These are phyloP conservation scores for Lichtheimia hyalospora DNA, from an alignment of 371 early-diverging fungal species.

Conservation along the genomic window DNA sequence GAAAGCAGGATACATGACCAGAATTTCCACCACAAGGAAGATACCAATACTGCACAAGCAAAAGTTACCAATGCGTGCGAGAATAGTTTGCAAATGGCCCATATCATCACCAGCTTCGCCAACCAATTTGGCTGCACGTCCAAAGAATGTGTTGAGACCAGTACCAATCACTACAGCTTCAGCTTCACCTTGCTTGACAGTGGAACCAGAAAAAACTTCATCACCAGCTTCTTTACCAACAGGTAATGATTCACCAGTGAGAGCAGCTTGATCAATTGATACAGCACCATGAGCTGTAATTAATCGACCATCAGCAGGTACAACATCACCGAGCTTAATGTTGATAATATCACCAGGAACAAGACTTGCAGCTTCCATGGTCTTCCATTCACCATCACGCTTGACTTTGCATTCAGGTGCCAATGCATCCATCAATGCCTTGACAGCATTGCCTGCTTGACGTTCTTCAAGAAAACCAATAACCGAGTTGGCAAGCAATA, in stretches of 20 bases:
- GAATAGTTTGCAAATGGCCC: constrained; percentile 86
- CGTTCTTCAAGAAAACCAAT: constrained; percentile 90
- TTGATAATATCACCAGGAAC: constrained; percentile 81
- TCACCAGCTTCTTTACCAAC: constrained; percentile 72
- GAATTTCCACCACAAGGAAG: constrained; percentile 77
- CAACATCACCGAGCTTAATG: constrained; percentile 77
- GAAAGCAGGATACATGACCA: constrained; percentile 82
- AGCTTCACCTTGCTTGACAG: constrained; percentile 94
- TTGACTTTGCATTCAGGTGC: constrained; percentile 76
- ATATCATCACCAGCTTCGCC: constrained; percentile 79
- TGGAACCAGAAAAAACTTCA: constrained; percentile 76
- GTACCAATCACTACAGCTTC: constrained; percentile 86
- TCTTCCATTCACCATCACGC: constrained; percentile 59
- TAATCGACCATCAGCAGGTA: constrained; percentile 77
- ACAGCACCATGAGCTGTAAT: constrained; percentile 52
- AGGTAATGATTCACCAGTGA: constrained; percentile 85
- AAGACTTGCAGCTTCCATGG: constrained; percentile 56
- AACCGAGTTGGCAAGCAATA: constrained; percentile 80
- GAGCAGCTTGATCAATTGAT: constrained; percentile 77
- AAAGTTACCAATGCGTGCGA: constrained; percentile 93
- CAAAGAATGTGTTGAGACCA: constrained; percentile 88
- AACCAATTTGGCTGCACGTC: constrained; percentile 85
- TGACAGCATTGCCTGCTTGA: constrained; percentile 76
- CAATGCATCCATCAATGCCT: constrained; percentile 77
- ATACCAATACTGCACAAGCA: constrained; percentile 71